phyloP scores from a whole-genome alignment of 1,284 basidiomycete species.

The Trametes pubescens region DNA sequence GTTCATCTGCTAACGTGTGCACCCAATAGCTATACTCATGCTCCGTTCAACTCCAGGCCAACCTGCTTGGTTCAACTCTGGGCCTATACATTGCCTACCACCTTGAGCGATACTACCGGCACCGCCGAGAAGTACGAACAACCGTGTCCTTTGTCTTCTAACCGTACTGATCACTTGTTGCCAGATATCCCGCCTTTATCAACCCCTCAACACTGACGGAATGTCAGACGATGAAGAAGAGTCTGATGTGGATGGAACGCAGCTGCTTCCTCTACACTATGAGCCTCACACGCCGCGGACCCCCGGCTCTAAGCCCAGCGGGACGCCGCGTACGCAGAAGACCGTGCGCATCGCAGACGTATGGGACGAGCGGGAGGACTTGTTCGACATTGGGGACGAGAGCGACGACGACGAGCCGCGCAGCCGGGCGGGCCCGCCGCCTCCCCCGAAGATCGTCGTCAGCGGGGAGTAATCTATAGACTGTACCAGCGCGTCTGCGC shows the following conservation, averaged over 20 bases:
- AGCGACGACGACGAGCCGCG: conserved; percentile 49
- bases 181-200: conserved; percentile 79
- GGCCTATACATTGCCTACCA: conserved; percentile 76
- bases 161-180: background rate
- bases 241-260: conserved; percentile 51
- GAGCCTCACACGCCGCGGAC: conserved; percentile 26
- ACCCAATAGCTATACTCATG: conserved; percentile 71
- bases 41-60: conserved; percentile 61
- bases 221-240: conserved; percentile 57
- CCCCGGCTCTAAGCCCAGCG: conserved; percentile 29
- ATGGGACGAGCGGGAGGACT: conserved; percentile 81
- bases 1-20: conserved; percentile 37
- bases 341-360: conserved; percentile 61
- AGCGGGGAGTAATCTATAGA: conserved; percentile 25
- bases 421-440: conserved; percentile 27
- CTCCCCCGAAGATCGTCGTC: conserved; percentile 38
- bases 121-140: conserved; percentile 69
- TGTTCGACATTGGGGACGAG: conserved; percentile 74
- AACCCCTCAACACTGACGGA: conserved; percentile 64
- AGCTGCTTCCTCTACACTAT: conserved; percentile 65
- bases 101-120: conserved; percentile 77
- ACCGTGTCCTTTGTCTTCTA: background rate
- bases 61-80: conserved; percentile 78
- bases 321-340: conserved; percentile 25
- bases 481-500: conserved; percentile 17